Base-by-base conservation (phyloP, 2,329 filamentous ascomycete species). In the Xylaria sp. region DNA sequence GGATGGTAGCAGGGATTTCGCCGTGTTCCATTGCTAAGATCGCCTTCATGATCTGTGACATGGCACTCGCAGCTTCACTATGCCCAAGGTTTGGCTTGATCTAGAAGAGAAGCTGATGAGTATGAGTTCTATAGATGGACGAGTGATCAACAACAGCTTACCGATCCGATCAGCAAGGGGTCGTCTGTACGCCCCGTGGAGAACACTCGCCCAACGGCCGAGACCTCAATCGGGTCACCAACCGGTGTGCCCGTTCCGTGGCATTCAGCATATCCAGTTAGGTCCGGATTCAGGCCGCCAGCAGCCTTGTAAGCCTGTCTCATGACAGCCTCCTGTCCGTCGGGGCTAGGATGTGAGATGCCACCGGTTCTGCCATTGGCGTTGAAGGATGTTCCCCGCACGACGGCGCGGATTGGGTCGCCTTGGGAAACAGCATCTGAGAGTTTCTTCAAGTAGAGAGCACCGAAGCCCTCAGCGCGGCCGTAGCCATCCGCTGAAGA, bases 211-310 rank as follows among this genome's bases (percentile, higher is more conserved):
- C 53, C 41, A 4, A 79, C 69, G 5, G 76, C 78, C 2, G 62
- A 49, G 1, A 76, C 71, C 60, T 81, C 79, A 2, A 72, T 66
- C 0, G 77, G 75, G 57, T 81, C 79, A 2, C 79, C 79, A 1
- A 71, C 74, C 3, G 58, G 56, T 2, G 79, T 81, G 0, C 78
- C 78, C 0, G 79, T 80, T 1, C 77, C 67, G 37, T 70, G 67
- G 41, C 57, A 64, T 21, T 70, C 68, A 7, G 64, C 25, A 38
- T 62, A 66, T 2, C 15, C 41, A 0, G 69, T 72, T 1, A 43
- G 17, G 3, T 65, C 58, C 0, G 23, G 9, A 2, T 60, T 46
- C 2, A 53, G 19, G 5, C 65, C 53, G 3, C 64, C 63, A 2
- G 68, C 68, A 9, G 52, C 44, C 4, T 53, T 27, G 31, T 71